Evolutionary conservation across 2,329 filamentous ascomycete species (phyloP), one percentile per base, ranked within the genome.

Genomic region (Bipolaris oryzae): DNA sequence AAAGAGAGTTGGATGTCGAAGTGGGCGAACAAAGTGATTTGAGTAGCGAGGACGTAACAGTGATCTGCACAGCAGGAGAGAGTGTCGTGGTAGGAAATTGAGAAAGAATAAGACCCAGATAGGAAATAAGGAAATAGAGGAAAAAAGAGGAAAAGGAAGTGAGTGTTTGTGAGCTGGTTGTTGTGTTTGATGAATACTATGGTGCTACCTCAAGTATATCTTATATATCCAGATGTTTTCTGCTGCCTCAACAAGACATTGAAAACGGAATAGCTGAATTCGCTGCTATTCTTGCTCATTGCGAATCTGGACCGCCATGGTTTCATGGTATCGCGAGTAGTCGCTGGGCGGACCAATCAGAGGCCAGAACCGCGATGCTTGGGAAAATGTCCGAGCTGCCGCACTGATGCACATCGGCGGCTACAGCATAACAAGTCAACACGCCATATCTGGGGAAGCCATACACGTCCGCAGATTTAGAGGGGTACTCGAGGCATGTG

Each of bases 291-390:
- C 71, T 68, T 73, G 68, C 68, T 53, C 60, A 42, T 61, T 48
- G 63, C 53, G 47, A 60, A 62, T 69, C 63, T 70, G 67, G 66
- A 68, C 62, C 55, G 56, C 42, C 58, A 61, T 63, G 61, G 74
- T 76, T 76, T 75, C 72, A 76, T 62, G 59, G 55, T 37, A 69
- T 72, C 62, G 68, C 61, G 73, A 76, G 72, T 73, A 76, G 73
- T 74, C 74, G 74, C 74, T 72, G 68, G 43, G 42, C 35, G 45
- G 51, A 64, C 74, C 73, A 76, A 76, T 76, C 50, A 72, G 70
- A 64, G 37, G 53, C 45, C 46, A 57, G 63, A 57, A 70, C 51
- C 47, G 66, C 64, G 59, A 53, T 71, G 55, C 61, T 61, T 34
- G 62, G 69, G 54, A 69, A 74, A 74, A 64, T 70, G 65, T 73